phyloP scores from a whole-genome alignment of 2,329 filamentous ascomycete genomes.

The Magnaporthiopsis incrustans region DNA sequence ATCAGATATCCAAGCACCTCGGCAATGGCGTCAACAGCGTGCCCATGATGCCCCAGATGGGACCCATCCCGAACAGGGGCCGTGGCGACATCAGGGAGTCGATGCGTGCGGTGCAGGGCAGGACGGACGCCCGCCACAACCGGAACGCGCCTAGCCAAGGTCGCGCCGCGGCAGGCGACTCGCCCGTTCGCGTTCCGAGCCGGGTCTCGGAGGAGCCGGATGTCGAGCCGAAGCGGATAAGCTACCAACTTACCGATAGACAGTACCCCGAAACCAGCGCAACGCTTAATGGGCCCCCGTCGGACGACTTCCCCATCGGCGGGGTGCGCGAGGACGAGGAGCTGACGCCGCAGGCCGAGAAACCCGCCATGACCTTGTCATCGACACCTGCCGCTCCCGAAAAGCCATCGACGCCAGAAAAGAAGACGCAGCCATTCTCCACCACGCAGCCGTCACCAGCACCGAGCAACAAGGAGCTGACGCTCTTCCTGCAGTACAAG shows the following conservation, averaged over 20 bases:
- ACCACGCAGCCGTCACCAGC: constrained; percentile 61
- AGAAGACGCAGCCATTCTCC: constrained; percentile 40
- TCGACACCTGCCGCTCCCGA: neutral
- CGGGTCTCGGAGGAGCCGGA: constrained; percentile 51
- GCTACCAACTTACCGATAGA: no score
- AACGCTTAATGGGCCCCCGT: constrained; percentile 50
- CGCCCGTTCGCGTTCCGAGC: constrained; percentile 49
- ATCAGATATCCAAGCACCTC: constrained; percentile 92
- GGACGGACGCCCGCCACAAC: constrained; percentile 31
- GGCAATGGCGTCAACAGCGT: constrained; percentile 75
- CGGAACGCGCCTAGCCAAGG: constrained; percentile 36
- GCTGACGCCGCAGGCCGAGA: constrained; percentile 4
- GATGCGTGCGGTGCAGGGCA: constrained; percentile 58
- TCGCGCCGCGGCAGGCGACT: constrained; percentile 33
- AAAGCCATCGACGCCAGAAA: constrained; percentile 9
- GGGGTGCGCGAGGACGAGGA: constrained; percentile 20
- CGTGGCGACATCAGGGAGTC: constrained; percentile 74
- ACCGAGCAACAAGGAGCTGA: constrained; percentile 72
- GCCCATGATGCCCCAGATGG: constrained; percentile 75
- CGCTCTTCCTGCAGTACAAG: constrained; percentile 91
- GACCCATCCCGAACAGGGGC: constrained; percentile 77
- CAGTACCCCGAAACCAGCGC: constrained; percentile 40
- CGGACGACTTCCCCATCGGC: constrained; percentile 35
- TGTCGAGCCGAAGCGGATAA: constrained; percentile 3
- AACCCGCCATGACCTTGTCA: neutral